Evolutionary conservation across 108 stramenopile species (phyloP), one percentile per base, ranked within the genome.

Genomic region (Pseudonitzschia multiseries): DNA sequence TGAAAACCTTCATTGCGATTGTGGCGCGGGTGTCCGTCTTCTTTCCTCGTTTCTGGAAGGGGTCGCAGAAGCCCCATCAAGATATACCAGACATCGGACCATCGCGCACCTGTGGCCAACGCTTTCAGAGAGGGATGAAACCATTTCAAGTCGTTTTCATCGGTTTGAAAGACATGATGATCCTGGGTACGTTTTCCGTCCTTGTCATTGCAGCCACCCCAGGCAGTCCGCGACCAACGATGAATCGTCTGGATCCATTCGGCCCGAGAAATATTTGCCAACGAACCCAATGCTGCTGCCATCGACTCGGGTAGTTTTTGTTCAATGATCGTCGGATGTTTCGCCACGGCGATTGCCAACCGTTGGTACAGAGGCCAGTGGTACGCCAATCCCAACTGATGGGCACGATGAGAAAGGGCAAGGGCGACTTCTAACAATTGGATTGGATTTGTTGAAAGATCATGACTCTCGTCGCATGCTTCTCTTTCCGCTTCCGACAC

Each of bases 231-330:
- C 43, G 66, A 67, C 66, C 66, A 67, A 22, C 46, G 20, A 50
- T 67, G 26, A 48, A 67, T 67, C n/a, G 31, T 48, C 18, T 48
- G 66, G 36, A 67, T 67, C 66, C 66, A 67, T 67, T 67, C 66
- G 21, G 44, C 48, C 14, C 46, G 21, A 18, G 66, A 67, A 26
- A 20, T 4, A 56, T 10, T 24, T 10, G 24, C 10, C 24, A 56
- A 56, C 22, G 22, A 24, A 26, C 54, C 54, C 2, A 56, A 10
- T 1, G 54, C 20, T 48, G 6, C 14, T 9, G 28, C 12, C 43
- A 29, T 67, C 14, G 66, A 44, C 18, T 12, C 29, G 1, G 36
- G 20, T 18, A 33, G 27, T 40, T 21, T 62, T 5, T 40, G 14
- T 10, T 62, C 61, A 18, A 18, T 14, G 4, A 33, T 33, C 40